phyloP scores from a whole-genome alignment of 139 green algal species.

The Prasinococcaceae sp. region DNA sequence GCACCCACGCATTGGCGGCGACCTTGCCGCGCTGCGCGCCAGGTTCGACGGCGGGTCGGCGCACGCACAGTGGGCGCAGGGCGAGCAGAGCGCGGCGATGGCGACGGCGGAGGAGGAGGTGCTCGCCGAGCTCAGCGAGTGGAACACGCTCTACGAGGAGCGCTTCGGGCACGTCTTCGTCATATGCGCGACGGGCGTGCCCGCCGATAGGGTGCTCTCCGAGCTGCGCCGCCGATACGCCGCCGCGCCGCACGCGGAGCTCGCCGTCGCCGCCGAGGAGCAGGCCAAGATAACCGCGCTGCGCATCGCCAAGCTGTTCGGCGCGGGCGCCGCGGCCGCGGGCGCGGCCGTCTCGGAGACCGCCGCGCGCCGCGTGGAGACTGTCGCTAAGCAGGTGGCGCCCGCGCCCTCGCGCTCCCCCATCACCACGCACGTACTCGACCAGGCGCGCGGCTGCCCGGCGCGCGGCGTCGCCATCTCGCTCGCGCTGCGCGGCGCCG shows the following conservation, averaged over 20 bases:
- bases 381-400: background rate
- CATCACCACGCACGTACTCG: conserved; percentile 89
- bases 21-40: background rate
- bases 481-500: conserved; percentile 26
- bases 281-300: conserved; percentile 94
- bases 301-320: conserved; percentile 46
- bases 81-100: conserved; percentile 39
- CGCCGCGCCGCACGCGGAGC: conserved; percentile 48
- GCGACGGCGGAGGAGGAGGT: conserved; percentile 8
- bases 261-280: conserved; percentile 54
- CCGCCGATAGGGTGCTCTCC: background rate
- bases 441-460: conserved; percentile 58
- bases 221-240: conserved; percentile 22
- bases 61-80: too few species aligned
- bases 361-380: background rate
- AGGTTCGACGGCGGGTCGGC: background rate
- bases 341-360: background rate
- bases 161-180: conserved; percentile 89
- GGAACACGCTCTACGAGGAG: conserved; percentile 59
- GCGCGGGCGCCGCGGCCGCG: background rate
- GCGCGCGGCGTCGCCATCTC: conserved; percentile 53
- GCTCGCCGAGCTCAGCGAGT: conserved; percentile 31
- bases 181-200: conserved; percentile 59
- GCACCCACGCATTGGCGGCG: background rate
- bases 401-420: conserved; percentile 36